Base-by-base conservation (phyloP, 306 rosid species). In the Rosa rugosa region DNA sequence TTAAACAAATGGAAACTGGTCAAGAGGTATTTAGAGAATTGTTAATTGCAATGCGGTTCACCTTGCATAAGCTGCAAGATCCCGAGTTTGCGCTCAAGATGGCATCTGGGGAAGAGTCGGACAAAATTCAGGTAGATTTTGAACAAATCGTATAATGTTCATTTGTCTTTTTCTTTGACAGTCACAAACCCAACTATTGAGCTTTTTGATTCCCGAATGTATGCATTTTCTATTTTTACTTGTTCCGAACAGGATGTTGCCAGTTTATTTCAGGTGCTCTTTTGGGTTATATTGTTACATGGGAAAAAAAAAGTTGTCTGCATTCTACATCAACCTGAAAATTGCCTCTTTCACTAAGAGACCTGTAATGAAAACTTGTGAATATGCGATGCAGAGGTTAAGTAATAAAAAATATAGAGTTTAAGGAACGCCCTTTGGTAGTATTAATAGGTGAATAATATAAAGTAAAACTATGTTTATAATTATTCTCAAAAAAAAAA, bases 21-120 rank as follows among this genome's bases (percentile, higher is more conserved):
- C 89, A 75, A 79, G 85, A 80, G 59, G 36, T 79, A 36, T 81
- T 86, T 73, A 53, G 85, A 60, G 90, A 89, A 79, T 81, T 92
- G 84, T 83, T 91, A 77, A 67, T 91, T 73, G 93, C 90, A 70
- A 78, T 90, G 88, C 96, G 84, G 22, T 87, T 92, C 85, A 85
- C 85, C 40, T 71, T 86, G 80, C 91, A 88, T 59, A 94, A 88
- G 83, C 84, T 94, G 86, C 92, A 91, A 81, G 97, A 87, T 86
- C 99, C 99, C 40, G 94, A 92, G 69, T 85, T 94, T 78, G 78
- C 84, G 10, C 86, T 91, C 67, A 86, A 82, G 84, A 81, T 89
- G 75, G 86, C 87, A 79, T 90, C 92, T 4, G 86, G 83, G 79
- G 89, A 89, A 79, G 87, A 87, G 82, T 77, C 77, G 0, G 87